Percentiles rank a stretch among this genome's conserved stretches.
phyloP scores from a whole-genome alignment of 1,284 basidiomycete species.

The Rhizoctonia solani region DNA sequence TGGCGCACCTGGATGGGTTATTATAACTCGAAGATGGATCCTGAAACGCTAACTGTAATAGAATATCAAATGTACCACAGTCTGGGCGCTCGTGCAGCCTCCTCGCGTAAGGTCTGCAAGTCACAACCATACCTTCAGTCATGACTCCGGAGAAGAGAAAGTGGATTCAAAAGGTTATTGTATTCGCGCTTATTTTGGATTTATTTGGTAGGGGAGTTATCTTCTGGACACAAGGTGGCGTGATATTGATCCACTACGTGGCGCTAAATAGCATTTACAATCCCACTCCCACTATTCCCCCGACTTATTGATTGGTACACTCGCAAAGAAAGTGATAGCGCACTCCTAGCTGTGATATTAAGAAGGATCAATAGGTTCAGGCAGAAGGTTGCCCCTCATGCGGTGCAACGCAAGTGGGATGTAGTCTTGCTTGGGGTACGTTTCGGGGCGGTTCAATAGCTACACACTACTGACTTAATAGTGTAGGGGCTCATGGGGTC shows the following conservation, averaged over 20 bases:
- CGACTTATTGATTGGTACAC: slow-evolving; percentile 89
- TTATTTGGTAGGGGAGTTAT: slow-evolving; percentile 63
- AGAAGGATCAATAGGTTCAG: slow-evolving; percentile 8
- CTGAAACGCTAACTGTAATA: too few relatives aligned
- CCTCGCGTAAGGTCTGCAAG: too few relatives aligned
- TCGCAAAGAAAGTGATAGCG: slow-evolving; percentile 42
- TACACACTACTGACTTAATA: slow-evolving; percentile 42
- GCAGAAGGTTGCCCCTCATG: slow-evolving; percentile 51
- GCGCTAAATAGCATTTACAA: slow-evolving; percentile 82
- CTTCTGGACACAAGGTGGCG: neutral
- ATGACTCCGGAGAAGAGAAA: slow-evolving; percentile 39
- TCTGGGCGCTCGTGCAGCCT: too few relatives aligned
- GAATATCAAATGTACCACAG: too few relatives aligned
- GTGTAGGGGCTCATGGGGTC: slow-evolving; percentile 83
- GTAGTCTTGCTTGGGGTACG: slow-evolving; percentile 69
- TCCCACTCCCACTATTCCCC: slow-evolving; percentile 89
- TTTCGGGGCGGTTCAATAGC: slow-evolving; percentile 43
- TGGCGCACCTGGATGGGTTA: too few relatives aligned
- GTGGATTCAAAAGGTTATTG: slow-evolving; percentile 70
- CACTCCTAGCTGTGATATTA: slow-evolving; percentile 20
- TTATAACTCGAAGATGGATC: too few relatives aligned
- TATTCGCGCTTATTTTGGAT: slow-evolving; percentile 81
- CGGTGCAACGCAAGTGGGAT: slow-evolving; percentile 66
- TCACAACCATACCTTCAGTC: neutral
- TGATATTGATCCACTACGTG: slow-evolving; percentile 5